phyloP scores from a whole-genome alignment of 805 yeast genomes.

The Metschnikowia bowlesiae region DNA sequence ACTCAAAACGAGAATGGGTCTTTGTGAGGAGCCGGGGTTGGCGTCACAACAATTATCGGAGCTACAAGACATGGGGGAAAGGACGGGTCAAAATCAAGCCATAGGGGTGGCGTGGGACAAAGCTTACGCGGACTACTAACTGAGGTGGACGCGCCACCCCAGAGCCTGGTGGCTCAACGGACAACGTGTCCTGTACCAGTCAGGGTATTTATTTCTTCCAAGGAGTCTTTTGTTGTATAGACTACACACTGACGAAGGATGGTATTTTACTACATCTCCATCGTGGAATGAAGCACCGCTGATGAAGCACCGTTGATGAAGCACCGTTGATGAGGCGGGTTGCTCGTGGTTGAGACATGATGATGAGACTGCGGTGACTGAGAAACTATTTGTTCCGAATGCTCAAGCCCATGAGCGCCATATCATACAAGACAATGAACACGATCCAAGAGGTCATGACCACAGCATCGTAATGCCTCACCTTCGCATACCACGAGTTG shows the following conservation, averaged over 20 bases:
- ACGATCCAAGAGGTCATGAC: background rate
- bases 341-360: too few species aligned
- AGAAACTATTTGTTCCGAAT: background rate
- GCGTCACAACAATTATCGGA: background rate
- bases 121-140: conserved; percentile 3
- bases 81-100: background rate
- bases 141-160: too few species aligned
- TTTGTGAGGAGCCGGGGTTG: background rate
- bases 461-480: background rate
- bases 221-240: too few species aligned
- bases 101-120: conserved; percentile 3
- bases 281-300: too few species aligned
- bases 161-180: too few species aligned
- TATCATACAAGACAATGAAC: background rate
- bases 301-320: too few species aligned
- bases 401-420: background rate
- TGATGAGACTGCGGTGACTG: too few species aligned
- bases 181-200: too few species aligned
- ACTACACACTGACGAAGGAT: too few species aligned
- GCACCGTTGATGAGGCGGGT: too few species aligned
- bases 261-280: too few species aligned
- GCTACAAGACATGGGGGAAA: background rate
- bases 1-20: background rate
- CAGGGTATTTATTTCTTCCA: too few species aligned
- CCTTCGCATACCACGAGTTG: background rate